Evolutionary conservation across 2,329 filamentous ascomycete species (phyloP).

Genomic region (Fusarium domesticum): DNA sequence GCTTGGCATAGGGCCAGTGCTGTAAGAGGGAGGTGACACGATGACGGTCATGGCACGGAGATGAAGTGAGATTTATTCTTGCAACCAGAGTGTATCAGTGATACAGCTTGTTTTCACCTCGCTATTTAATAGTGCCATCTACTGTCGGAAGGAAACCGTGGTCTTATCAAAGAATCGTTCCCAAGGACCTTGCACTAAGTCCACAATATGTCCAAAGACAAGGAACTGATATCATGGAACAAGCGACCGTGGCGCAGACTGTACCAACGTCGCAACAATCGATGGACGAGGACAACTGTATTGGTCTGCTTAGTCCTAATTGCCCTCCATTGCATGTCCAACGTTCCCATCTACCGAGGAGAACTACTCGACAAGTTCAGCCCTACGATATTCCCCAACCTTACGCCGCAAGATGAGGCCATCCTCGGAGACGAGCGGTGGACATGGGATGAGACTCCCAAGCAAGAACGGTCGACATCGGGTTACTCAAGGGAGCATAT

Average conservation of each 20-base stretch:
- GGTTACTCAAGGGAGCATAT: conserved; percentile 16
- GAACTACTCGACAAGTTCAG: conserved; percentile 23
- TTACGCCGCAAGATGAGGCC: conserved; percentile 4
- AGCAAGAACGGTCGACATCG: not conserved
- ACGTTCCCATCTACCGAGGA: conserved; percentile 4
- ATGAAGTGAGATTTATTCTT: not conserved
- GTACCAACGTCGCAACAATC: conserved; percentile 2
- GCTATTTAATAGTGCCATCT: too few relatives aligned
- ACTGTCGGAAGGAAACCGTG: too few relatives aligned
- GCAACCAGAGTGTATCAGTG: too few relatives aligned
- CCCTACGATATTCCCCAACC: conserved; percentile 15
- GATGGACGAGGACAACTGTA: conserved; percentile 1
- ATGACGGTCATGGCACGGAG: not conserved
- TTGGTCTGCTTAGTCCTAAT: conserved; percentile 8
- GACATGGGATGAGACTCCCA: conserved; percentile 8
- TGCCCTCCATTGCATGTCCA: conserved; percentile 7
- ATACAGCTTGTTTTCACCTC: too few relatives aligned
- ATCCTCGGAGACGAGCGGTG: conserved; percentile 8
- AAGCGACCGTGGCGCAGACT: conserved; percentile 4
- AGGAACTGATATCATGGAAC: conserved; percentile 1
- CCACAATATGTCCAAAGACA: conserved; percentile 6
- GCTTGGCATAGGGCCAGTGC: not conserved
- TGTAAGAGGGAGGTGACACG: not conserved
- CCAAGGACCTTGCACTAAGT: too few relatives aligned
- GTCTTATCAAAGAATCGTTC: too few relatives aligned